phyloP scores from a whole-genome alignment of 352 stramenopile genomes.

The Lagenidium giganteum region DNA sequence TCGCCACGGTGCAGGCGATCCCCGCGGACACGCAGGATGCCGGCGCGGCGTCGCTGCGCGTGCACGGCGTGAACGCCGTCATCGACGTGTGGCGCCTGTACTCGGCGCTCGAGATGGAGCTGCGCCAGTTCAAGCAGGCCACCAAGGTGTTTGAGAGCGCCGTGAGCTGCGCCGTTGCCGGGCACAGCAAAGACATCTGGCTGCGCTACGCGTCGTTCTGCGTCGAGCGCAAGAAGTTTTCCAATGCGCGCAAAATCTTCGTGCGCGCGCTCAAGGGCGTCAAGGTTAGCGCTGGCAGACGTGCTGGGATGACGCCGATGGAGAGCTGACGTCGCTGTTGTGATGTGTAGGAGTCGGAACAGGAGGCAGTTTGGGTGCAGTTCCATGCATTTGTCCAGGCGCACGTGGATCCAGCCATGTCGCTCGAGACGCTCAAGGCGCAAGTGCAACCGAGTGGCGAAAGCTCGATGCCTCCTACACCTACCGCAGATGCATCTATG shows the following conservation, averaged over 20 bases:
- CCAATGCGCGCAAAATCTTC: constrained; percentile 74
- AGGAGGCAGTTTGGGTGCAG: constrained; percentile 31
- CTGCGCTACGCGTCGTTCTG: constrained; percentile 72
- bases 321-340: neutral
- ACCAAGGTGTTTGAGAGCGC: constrained; percentile 75
- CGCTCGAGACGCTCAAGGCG: constrained; percentile 43
- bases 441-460: constrained; percentile 62
- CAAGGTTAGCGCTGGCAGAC: constrained; percentile 10
- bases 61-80: constrained; percentile 21
- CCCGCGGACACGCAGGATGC: constrained; percentile 7
- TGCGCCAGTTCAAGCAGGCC: constrained; percentile 81
- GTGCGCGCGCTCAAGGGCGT: constrained; percentile 45
- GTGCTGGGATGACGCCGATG: too few relatives aligned
- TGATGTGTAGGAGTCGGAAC: constrained; percentile 19
- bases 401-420: constrained; percentile 54
- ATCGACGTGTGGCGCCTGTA: constrained; percentile 51
- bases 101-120: constrained; percentile 68
- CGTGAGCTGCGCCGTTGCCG: constrained; percentile 41
- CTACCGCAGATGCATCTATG: neutral
- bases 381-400: constrained; percentile 64
- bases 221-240: constrained; percentile 66
- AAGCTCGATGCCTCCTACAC: neutral
- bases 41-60: neutral
- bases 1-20: constrained; percentile 10
- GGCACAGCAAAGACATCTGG: constrained; percentile 32